These are phyloP conservation scores for Brassica nigra DNA, from an alignment of 345 rosid species.

Conservation along the genomic window DNA sequence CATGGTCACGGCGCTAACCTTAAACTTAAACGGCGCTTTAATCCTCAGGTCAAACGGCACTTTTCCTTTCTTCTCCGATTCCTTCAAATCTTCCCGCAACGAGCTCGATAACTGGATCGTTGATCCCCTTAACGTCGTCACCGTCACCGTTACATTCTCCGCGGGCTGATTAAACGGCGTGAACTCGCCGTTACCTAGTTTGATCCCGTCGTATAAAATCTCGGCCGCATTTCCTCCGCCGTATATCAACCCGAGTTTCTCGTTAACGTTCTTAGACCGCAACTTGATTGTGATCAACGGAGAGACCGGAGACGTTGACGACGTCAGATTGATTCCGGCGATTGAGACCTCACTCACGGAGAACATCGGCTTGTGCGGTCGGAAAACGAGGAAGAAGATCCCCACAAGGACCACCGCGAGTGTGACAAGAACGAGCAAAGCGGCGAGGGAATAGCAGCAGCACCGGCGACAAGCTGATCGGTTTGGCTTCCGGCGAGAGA, in stretches of 20 bases:
- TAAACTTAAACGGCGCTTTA: constrained; percentile 66
- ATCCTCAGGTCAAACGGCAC: constrained; percentile 59
- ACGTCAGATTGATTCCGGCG: constrained; percentile 56
- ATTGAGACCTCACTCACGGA: constrained; percentile 54
- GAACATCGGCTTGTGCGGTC: constrained; percentile 62
- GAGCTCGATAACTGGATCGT: constrained; percentile 47
- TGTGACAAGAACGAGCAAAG: constrained; percentile 37
- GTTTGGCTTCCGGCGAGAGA: constrained; percentile 49
- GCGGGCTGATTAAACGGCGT: constrained; percentile 61
- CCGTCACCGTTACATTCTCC: constrained; percentile 55
- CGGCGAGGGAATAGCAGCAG: constrained; percentile 46
- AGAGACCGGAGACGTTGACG: constrained; percentile 44
- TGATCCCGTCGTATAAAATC: constrained; percentile 42
- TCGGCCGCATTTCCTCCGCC: constrained; percentile 42
- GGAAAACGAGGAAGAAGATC: constrained; percentile 59
- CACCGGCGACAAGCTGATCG: constrained; percentile 45
- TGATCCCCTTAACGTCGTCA: constrained; percentile 45
- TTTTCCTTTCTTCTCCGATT: constrained; percentile 38
- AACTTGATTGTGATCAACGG: constrained; percentile 57
- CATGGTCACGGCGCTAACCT: constrained; percentile 58
- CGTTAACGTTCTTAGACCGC: constrained; percentile 55
- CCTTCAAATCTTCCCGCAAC: constrained; percentile 30
- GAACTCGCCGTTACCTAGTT: constrained; percentile 48
- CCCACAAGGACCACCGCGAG: constrained; percentile 49
- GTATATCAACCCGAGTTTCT: constrained; percentile 63